A percentile compares a stretch with the other conserved stretches of the same genome.
Conservation (phyloP, 768 basidiomycete genomes). For the Lactarius indigo region DNA sequence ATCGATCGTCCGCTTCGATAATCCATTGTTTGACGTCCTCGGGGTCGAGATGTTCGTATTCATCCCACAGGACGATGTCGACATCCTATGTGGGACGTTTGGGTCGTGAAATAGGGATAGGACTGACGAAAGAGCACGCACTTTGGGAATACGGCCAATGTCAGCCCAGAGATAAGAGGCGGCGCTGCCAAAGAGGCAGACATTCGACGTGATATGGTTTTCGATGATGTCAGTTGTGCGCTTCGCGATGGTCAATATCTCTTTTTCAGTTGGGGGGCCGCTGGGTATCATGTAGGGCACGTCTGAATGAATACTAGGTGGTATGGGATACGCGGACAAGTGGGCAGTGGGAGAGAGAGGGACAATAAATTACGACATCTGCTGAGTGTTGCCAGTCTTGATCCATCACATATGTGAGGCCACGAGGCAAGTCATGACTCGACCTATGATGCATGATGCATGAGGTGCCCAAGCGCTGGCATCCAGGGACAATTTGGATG, state of each 20-base stretch:
- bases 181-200: slow-evolving; percentile 15
- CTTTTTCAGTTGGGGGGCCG: not conserved
- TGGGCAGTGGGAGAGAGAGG: too few relatives aligned
- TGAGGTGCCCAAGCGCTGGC: too few relatives aligned
- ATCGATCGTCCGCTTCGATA: slow-evolving; percentile 1
- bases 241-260: slow-evolving; percentile 13
- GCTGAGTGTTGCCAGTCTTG: too few relatives aligned
- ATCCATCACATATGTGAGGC: too few relatives aligned
- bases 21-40: not conserved
- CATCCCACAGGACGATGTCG: not conserved
- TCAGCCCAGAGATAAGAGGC: slow-evolving; percentile 11
- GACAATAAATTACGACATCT: too few relatives aligned
- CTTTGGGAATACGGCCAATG: slow-evolving; percentile 5
- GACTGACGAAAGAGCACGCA: not conserved
- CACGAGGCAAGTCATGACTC: too few relatives aligned
- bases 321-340: too few relatives aligned
- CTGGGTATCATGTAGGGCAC: not conserved
- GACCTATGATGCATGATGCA: too few relatives aligned
- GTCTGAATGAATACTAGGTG: too few relatives aligned
- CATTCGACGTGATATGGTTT: not conserved
- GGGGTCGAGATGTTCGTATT: fast-evolving
- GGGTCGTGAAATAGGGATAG: not conserved
- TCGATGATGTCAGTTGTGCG: slow-evolving; percentile 11
- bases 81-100: not conserved
- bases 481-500: too few relatives aligned